Base-by-base conservation (phyloP, 768 basidiomycete species). In the Lactifluus pinguis region DNA sequence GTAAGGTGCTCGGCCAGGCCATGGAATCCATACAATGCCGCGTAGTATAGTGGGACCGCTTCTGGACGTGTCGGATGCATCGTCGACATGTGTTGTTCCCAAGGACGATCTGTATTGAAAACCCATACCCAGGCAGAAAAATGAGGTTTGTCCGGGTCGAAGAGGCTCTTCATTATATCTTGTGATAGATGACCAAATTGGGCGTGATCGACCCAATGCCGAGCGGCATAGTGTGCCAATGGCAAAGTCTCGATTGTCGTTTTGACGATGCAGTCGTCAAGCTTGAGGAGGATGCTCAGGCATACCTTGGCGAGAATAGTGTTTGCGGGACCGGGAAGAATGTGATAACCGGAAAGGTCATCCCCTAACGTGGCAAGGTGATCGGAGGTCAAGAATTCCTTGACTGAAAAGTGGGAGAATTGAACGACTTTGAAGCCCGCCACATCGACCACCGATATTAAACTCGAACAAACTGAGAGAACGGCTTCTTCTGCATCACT, bases 61-160 rank as follows among this genome's bases (percentile, higher is more conserved):
- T 5, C 15, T 4, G 49, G 57, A 2, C 1, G 14, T 8, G 41
- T 34, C 13, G 58, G 58, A 9, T 30, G 50, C 17, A 32, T 19
- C 4, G 36, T 25, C 25, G 25, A n/a, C 25, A 25, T 25, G 25
- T 25, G 25, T 25, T 25, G 11, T 19, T 10, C 4, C 4, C 48
- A 58, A 39, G 13, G 29, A 36, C 8, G 21, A 9, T 55, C 53
- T 2, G 55, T 29, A 8, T 60, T 53, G 4, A 55, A 38, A 15
- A 59, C 3, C 59, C 59, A 53, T 14, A 60, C 8, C 59, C 59
- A 60, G 1, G 53, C 38, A 17, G 53, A 30, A 38, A 60, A 60
- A 47, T 49, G 10, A 6, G 53, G 41, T 1, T 41, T 45, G 5
- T 9, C 6, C 0, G 15, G 14, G 41, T 60, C 41, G 44, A 60